Conservation (phyloP, 345 rosid species). For the Capsella bursapastoris region DNA sequence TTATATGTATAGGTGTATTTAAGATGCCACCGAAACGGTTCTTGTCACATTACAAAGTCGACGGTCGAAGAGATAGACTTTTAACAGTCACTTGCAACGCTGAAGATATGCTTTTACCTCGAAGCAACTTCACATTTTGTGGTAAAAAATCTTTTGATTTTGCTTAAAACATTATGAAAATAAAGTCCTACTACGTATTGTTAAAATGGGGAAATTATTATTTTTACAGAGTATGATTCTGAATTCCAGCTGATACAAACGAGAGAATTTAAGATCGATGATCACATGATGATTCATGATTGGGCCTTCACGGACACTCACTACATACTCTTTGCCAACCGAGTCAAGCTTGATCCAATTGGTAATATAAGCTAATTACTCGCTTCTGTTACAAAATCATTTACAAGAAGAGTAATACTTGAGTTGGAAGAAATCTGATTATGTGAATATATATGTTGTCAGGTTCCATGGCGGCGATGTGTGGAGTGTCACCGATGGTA, state of each 20-base stretch:
- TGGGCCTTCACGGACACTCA: constrained; percentile 91
- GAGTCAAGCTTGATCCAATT: constrained; percentile 69
- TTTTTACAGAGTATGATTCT: constrained; percentile 64
- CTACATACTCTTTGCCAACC: constrained; percentile 76
- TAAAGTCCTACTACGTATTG: background rate
- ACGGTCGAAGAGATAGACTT: constrained; percentile 61
- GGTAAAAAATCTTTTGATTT: constrained; percentile 47
- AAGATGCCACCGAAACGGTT: constrained; percentile 90
- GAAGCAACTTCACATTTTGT: constrained; percentile 79
- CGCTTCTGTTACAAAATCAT: background rate
- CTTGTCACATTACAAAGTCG: constrained; percentile 87
- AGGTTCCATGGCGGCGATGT: constrained; percentile 81
- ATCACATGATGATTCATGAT: constrained; percentile 92
- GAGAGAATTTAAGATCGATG: constrained; percentile 66
- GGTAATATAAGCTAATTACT: constrained; percentile 48
- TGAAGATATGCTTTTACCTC: constrained; percentile 88
- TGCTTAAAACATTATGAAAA: background rate
- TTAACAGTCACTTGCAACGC: constrained; percentile 82
- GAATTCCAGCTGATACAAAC: constrained; percentile 59
- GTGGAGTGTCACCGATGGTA: constrained; percentile 88
- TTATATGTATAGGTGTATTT: constrained; percentile 63
- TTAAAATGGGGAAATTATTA: background rate
- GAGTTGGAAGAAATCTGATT: constrained; percentile 21
- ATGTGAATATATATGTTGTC: constrained; percentile 16
- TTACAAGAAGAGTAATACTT: constrained; percentile 1